Conservation (phyloP, 1,284 basidiomycete genomes). For the Sphagnurus paluster region DNA sequence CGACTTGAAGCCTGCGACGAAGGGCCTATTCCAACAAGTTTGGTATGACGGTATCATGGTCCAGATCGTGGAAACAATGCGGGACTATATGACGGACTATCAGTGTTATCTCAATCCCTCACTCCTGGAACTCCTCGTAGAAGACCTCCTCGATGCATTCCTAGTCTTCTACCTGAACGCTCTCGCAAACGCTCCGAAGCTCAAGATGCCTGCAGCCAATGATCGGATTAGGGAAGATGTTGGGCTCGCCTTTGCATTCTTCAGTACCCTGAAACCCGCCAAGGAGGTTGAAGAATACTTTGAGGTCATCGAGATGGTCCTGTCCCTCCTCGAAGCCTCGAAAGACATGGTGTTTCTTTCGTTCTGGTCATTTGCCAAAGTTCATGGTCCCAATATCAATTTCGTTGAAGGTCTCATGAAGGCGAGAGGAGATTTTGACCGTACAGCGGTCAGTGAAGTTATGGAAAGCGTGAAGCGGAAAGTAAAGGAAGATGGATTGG, state of each 20-base stretch:
- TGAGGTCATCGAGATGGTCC: constrained; percentile 85
- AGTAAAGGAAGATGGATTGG: constrained; percentile 83
- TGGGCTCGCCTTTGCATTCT: constrained; percentile 77
- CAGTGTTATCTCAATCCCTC: constrained; percentile 89
- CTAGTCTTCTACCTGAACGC: constrained; percentile 90
- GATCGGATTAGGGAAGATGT: constrained; percentile 86
- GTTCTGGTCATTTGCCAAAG: constrained; percentile 95
- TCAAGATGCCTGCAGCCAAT: constrained; percentile 84
- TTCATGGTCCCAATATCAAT: constrained; percentile 89
- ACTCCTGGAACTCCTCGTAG: constrained; percentile 89
- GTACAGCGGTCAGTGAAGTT: constrained; percentile 83
- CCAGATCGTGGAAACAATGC: constrained; percentile 93
- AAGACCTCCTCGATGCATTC: constrained; percentile 92
- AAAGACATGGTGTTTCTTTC: constrained; percentile 94
- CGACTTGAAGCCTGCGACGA: constrained; percentile 89
- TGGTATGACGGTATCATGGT: constrained; percentile 91
- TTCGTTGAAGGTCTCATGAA: constrained; percentile 93
- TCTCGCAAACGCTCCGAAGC: constrained; percentile 82
- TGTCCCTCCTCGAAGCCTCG: constrained; percentile 86
- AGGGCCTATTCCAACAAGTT: constrained; percentile 78
- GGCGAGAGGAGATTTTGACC: constrained; percentile 89
- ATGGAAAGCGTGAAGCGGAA: constrained; percentile 95
- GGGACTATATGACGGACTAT: constrained; percentile 94
- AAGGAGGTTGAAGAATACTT: constrained; percentile 85
- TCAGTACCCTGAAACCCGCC: constrained; percentile 75